Base-by-base conservation (phyloP, 345 rosid genomes). In the Anacardium occidentale region DNA sequence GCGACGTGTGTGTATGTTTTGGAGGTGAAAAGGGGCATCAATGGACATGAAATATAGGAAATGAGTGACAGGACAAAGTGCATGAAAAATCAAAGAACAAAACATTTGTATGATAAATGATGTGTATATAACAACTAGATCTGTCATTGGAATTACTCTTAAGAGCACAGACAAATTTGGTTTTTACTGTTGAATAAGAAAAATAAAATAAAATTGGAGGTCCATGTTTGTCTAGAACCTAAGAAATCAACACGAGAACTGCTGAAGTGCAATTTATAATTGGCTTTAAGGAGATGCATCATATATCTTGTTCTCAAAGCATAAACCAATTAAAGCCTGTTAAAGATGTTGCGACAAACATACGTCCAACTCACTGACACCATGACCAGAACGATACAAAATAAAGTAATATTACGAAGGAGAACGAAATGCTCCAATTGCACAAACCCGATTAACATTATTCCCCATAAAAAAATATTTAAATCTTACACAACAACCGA, bases 381-480 rank as follows among this genome's bases (percentile, higher is more conserved):
- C 24, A 73, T 58, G 56, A 20, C 69, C 61, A 47, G 56, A 69
- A 45, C 65, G 34, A 55, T 29, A 72, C n/a, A 0, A 18, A 26
- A 21, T n/a, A 42, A 22, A n/a, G 29, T 14, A 52, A 78, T 1
- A 59, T 32, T 66, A 76, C 80, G 73, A 64, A 69, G 65, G 63
- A 74, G 64, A 64, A 24, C 71, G 68, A 63, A 61, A n/a, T 63
- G 69, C 74, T 26, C 70, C 71, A 29, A 65, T 47, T 20, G 40
- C 73, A 70, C 76, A 76, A 52, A 48, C 64, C 61, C 37, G 65
- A 71, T 29, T 25, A 29, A 71, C 69, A 76, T 52, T 47, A 66
- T 18, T 20, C 10, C 9, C 22, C 37, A 48, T 47, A 18, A 10
- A 75, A 56, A 42, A 37, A 56, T 59, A 53, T 37, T 37, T 37